Conservation (phyloP, 331 rosid species). For the Phaseolus coccineus region DNA sequence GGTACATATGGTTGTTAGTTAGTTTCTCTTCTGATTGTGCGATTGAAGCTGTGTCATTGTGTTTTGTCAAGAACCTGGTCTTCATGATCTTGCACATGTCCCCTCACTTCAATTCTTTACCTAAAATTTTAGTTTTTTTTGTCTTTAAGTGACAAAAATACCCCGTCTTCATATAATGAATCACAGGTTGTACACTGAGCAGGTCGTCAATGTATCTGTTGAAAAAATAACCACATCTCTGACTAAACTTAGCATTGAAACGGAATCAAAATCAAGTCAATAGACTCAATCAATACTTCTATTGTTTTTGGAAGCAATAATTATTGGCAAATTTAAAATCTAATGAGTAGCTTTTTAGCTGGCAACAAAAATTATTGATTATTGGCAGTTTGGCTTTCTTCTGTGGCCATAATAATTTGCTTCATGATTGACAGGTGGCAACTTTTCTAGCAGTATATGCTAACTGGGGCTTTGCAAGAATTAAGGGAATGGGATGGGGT, state of each 20-base stretch:
- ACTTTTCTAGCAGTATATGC: constrained; percentile 94
- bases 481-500: constrained; percentile 94
- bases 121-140: no score
- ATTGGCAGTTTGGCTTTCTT: constrained; percentile 27
- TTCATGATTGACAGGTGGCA: constrained; percentile 71
- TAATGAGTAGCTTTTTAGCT: neutral
- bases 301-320: neutral
- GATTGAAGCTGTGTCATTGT: neutral
- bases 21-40: constrained; percentile 24
- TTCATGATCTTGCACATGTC: constrained; percentile 16
- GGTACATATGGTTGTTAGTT: constrained; percentile 13
- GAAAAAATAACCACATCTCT: neutral
- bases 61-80: constrained; percentile 15
- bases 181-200: no score
- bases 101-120: neutral
- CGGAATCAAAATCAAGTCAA: neutral
- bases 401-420: constrained; percentile 19
- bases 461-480: constrained; percentile 83
- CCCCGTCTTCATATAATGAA: no score
- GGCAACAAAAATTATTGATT: neutral
- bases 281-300: neutral
- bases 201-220: no score
- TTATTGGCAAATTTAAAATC: neutral
- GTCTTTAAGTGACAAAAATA: no score
- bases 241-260: neutral